Percentiles rank a stretch among this genome's conserved stretches.
phyloP scores from a whole-genome alignment of 331 rosid species.

The Erythrophleum ivorense region DNA sequence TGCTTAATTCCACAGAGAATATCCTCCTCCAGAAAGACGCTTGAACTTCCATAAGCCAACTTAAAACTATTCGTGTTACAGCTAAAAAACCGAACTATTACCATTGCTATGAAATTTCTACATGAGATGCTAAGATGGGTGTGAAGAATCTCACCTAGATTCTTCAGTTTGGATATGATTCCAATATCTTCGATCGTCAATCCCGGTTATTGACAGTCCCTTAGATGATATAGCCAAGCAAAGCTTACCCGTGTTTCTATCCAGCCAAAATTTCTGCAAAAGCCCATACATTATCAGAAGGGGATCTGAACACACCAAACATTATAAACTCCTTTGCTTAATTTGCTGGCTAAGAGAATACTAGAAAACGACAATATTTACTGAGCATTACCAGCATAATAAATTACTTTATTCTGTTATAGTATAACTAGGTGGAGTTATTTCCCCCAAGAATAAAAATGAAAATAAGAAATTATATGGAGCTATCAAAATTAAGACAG shows the following conservation, averaged over 20 bases:
- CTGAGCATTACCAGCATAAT: neutral
- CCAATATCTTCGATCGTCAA: constrained; percentile 90
- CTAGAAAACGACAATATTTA: neutral
- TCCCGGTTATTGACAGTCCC: constrained; percentile 78
- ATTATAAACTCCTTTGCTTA: neutral
- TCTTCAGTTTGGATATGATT: constrained; percentile 65
- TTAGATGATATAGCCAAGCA: constrained; percentile 66
- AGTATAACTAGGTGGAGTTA: neutral
- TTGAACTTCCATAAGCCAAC: constrained; percentile 37
- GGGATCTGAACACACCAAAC: neutral
- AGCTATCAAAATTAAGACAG: neutral
- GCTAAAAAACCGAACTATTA: constrained; percentile 26
- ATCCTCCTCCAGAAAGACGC: neutral
- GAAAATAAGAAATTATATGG: neutral
- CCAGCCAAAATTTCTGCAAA: constrained; percentile 79
- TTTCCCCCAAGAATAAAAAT: neutral
- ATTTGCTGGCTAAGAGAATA: neutral
- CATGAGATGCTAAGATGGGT: neutral
- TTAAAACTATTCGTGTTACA: constrained; percentile 30
- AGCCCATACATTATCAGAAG: constrained; percentile 33
- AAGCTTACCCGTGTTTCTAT: constrained; percentile 62
- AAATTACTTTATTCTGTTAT: neutral
- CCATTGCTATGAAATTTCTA: constrained; percentile 28
- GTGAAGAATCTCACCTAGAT: constrained; percentile 62
- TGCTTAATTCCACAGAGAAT: constrained; percentile 30